Conservation (phyloP, 2,329 filamentous ascomycete genomes). For the Xylariaceae sp. region DNA sequence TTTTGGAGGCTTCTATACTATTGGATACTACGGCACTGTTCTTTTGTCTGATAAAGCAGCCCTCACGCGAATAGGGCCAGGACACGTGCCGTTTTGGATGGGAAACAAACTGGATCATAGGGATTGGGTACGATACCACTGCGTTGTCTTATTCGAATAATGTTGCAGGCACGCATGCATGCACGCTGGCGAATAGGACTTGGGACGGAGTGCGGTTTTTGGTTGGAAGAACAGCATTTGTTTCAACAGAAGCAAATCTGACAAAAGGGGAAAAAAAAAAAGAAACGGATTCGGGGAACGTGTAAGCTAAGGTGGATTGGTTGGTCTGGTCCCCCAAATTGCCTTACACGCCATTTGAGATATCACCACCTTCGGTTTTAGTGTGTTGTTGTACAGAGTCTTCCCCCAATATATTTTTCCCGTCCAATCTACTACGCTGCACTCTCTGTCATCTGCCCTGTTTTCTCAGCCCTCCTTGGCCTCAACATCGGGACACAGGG, state of each 20-base stretch:
- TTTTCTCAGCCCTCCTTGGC: slow-evolving; percentile 9
- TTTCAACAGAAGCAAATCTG: neutral
- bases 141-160: neutral
- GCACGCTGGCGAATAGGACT: neutral
- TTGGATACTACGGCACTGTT: neutral
- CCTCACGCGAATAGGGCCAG: slow-evolving; percentile 3
- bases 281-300: neutral
- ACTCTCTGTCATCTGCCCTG: neutral
- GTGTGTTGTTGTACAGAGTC: slow-evolving; percentile 11
- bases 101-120: neutral
- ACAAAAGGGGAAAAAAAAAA: slow-evolving; percentile 1
- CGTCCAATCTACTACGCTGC: slow-evolving; percentile 1
- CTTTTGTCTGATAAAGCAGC: neutral
- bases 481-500: slow-evolving; percentile 26
- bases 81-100: neutral
- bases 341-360: slow-evolving; percentile 4
- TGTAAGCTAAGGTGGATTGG: slow-evolving; percentile 16
- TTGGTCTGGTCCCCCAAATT: slow-evolving; percentile 7
- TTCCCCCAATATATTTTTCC: slow-evolving; percentile 10
- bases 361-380: slow-evolving; percentile 10
- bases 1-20: neutral
- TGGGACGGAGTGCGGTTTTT: neutral
- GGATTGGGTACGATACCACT: neutral
- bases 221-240: neutral
- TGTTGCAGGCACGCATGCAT: neutral